Conservation (phyloP, 2,329 filamentous ascomycete genomes). For the Magnaporthiopsis rhizophila region DNA sequence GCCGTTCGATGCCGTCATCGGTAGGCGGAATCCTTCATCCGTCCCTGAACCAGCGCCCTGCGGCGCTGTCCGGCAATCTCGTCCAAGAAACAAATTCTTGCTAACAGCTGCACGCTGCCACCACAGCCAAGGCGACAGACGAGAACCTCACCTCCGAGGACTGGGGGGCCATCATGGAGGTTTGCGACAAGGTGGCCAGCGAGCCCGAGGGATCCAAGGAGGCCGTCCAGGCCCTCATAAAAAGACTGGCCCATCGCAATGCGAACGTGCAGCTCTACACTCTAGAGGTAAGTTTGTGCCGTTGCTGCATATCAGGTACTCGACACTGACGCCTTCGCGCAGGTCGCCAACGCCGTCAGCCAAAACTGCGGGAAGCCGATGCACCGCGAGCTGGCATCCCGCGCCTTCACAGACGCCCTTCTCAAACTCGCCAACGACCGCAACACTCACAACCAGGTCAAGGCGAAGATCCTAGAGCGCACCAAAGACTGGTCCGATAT, state of each 20-base stretch:
- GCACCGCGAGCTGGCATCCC: constrained; percentile 82
- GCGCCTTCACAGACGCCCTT: constrained; percentile 89
- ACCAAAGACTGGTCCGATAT: constrained; percentile 97
- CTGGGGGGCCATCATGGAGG: constrained; percentile 57
- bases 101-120: neutral
- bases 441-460: constrained; percentile 94
- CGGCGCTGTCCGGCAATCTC: neutral
- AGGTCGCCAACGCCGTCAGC: constrained; percentile 83
- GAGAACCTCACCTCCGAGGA: constrained; percentile 89
- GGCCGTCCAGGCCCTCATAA: constrained; percentile 83
- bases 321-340: constrained; percentile 7
- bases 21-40: constrained; percentile 28
- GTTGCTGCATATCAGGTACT: constrained; percentile 7
- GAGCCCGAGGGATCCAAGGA: constrained; percentile 63
- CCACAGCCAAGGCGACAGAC: constrained; percentile 70
- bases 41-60: neutral
- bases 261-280: constrained; percentile 96
- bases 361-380: constrained; percentile 85
- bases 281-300: constrained; percentile 54
- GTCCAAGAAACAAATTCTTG: neutral
- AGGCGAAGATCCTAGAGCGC: constrained; percentile 90
- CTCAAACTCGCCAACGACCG: constrained; percentile 85
- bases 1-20: constrained; percentile 52
- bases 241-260: constrained; percentile 84
- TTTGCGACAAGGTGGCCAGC: constrained; percentile 50